Evolutionary conservation across 78 protist genomes (phyloP).

Genomic region (Dictyostelium brefeldianum): DNA sequence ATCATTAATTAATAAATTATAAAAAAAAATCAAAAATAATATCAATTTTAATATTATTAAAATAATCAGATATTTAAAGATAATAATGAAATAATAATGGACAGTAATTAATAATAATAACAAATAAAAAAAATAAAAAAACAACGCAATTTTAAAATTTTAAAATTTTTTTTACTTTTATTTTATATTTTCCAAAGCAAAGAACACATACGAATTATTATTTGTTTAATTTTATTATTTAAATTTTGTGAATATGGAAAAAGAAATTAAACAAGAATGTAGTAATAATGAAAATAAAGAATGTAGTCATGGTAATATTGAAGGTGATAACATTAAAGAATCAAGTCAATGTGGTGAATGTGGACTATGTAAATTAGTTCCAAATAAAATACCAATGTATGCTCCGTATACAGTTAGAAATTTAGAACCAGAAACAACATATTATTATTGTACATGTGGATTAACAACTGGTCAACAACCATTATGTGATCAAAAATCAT

Average conservation of each 20-base stretch:
- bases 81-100: not conserved
- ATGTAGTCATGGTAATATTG: not conserved
- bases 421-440: constrained; percentile 13
- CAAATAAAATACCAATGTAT: constrained; percentile 64
- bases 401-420: constrained; percentile 49
- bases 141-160: not conserved
- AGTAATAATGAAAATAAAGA: not conserved
- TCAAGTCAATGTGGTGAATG: constrained; percentile 35
- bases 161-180: too few species aligned
- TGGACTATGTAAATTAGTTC: constrained; percentile 44
- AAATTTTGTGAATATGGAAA: constrained; percentile 8
- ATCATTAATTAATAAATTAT: constrained; percentile 24
- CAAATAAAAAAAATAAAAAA: not conserved
- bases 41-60: not conserved
- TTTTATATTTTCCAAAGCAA: too few species aligned
- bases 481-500: constrained; percentile 50
- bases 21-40: not conserved
- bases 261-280: constrained; percentile 3
- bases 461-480: constrained; percentile 59
- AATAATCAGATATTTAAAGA: too few species aligned
- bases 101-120: not conserved
- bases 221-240: too few species aligned
- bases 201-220: not conserved
- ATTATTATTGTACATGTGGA: constrained; percentile 73
- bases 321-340: not conserved